Percentiles rank a stretch among this genome's conserved stretches.
Conservation (phyloP, 176 grass and related monocot species). For the Eleusine coracana region DNA sequence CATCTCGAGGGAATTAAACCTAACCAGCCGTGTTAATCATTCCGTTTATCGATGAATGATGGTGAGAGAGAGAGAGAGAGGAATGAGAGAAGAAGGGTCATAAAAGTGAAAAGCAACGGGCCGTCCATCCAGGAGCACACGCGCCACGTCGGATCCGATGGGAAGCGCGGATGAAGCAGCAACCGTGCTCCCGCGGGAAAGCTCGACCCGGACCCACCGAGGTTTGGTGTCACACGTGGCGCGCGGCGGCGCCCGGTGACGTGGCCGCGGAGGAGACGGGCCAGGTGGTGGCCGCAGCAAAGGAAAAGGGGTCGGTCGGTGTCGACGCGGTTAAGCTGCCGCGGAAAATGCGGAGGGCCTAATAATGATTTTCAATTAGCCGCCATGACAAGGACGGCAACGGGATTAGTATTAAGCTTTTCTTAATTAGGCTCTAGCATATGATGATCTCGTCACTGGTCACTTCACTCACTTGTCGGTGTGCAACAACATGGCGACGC, state of each 20-base stretch:
- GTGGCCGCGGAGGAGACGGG: neutral
- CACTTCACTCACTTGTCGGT: no score
- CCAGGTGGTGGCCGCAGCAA: neutral
- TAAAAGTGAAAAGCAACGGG: neutral
- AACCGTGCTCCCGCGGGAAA: neutral
- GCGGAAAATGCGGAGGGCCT: neutral
- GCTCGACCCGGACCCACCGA: neutral
- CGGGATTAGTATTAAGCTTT: neutral
- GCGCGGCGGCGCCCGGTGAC: neutral
- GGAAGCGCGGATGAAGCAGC: neutral
- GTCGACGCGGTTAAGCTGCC: constrained; percentile 41
- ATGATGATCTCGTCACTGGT: no score
- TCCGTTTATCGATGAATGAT: no score
- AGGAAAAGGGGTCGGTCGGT: constrained; percentile 2
- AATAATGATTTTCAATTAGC: neutral
- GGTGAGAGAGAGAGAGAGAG: no score
- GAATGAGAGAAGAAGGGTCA: no score
- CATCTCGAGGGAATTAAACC: neutral
- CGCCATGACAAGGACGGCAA: neutral
- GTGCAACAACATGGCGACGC: no score
- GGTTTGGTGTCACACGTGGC: neutral
- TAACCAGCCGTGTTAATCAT: neutral
- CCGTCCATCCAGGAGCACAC: neutral
- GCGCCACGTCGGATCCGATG: constrained; percentile 17
- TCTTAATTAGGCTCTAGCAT: neutral